Evolutionary conservation across 371 early-diverging fungal species (phyloP), one percentile per base, ranked within the genome.

Genomic region (Mortierella sp.): DNA sequence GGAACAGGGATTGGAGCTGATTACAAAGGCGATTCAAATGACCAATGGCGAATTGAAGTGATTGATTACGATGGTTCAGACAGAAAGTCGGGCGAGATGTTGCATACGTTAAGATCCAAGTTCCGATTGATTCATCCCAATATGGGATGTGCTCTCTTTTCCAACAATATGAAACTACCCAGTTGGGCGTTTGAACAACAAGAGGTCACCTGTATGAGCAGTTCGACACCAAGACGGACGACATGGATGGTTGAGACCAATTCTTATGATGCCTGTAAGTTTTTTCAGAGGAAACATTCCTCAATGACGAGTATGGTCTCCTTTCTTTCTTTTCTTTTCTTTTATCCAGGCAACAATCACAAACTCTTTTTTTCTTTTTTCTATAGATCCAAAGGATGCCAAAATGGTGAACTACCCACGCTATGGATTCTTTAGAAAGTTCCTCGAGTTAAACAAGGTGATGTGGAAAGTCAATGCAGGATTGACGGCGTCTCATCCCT

Each of bases 111-210:
- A 57, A 84, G 87, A 55, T 86, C 87, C 16, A 76, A 83, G 58
- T 94, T 95, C 81, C 88, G 92, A 28, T 81, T 95, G 15, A 83
- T 90, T 14, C 97, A 97, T 67, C 65, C 81, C 45, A 90, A 91
- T 66, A 91, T 89, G 80, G 81, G 82, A 51, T 96, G 90, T 79
- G 93, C 91, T 56, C 82, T 97, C 56, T 94, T 90, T 77, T 94
- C 97, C 1, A 93, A 91, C 67, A 70, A 74, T 15, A 88, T 89
- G 28, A 92, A 93, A 83, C 83, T 97, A 19, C 99, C 99, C n/a
- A 91, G 93, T 28, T 99, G 99, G 99, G 99, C 93, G 4, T 97
- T 92, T 84, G 88, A 89, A 26, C 99, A 99, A 82, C 94, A 93
- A 64, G 99, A 99, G 81, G 94, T 99, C 21, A 94, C 92, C 2